phyloP scores from a whole-genome alignment of 257 asterid genomes.

The Solanum ossicruentum region DNA sequence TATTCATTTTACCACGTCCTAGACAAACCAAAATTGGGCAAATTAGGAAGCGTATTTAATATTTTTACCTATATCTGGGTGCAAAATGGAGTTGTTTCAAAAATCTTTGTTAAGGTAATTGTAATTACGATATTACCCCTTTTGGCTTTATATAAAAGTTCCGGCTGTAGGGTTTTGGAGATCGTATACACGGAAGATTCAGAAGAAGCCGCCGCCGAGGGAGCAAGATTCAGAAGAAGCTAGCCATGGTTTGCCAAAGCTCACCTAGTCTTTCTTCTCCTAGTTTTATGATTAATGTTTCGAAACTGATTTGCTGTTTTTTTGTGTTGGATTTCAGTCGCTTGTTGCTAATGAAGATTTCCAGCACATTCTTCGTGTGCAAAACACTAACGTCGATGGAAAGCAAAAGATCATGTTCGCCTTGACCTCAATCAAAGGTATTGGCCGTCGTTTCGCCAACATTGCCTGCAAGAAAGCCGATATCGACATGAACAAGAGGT shows the following conservation, averaged over 20 bases:
- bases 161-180: background rate
- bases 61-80: too few relatives aligned
- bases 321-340: background rate
- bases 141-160: background rate
- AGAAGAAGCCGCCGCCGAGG: background rate
- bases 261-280: background rate
- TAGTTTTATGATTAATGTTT: background rate
- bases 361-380: slow-evolving; percentile 2
- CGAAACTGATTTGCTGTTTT: background rate
- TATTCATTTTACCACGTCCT: too few relatives aligned
- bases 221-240: background rate
- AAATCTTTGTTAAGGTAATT: too few relatives aligned
- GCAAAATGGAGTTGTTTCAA: too few relatives aligned
- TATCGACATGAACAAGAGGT: slow-evolving; percentile 1
- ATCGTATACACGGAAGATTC: background rate
- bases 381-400: background rate
- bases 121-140: background rate
- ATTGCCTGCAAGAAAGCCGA: background rate
- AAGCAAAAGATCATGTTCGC: background rate
- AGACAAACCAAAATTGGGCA: too few relatives aligned
- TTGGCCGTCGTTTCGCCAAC: background rate
- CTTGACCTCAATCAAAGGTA: background rate
- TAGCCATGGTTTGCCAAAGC: background rate
- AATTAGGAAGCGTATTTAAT: too few relatives aligned
- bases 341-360: background rate